phyloP scores from a whole-genome alignment of 2,329 filamentous ascomycete genomes.

The Davidsoniella australis region DNA sequence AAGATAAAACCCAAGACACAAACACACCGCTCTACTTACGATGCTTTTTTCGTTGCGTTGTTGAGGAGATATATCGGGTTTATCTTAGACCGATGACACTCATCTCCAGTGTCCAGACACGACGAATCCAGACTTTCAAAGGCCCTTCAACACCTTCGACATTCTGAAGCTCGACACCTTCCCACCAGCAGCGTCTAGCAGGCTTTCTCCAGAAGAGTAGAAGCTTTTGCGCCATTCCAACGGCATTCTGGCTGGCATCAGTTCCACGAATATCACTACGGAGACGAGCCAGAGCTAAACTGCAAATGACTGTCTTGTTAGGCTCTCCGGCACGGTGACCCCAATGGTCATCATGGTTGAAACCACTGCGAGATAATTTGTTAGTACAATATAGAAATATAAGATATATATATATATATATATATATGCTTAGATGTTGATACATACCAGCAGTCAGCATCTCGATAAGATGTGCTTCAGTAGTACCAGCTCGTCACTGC shows the following conservation, averaged over 20 bases:
- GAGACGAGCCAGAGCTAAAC: constrained; percentile 77
- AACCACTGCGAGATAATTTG: constrained; percentile 44
- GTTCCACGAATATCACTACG: constrained; percentile 81
- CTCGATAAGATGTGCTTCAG: constrained; percentile 95
- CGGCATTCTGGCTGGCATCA: constrained; percentile 56
- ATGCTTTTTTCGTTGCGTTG: too few relatives aligned
- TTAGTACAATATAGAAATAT: constrained; percentile 12
- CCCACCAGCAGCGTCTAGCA: constrained; percentile 95
- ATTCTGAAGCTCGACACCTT: constrained; percentile 78
- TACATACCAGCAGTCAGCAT: constrained; percentile 91
- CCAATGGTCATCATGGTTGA: constrained; percentile 91
- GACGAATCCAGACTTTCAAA: constrained; percentile 93
- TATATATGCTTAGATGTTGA: background rate
- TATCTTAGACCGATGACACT: constrained; percentile 53
- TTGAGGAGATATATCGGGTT: background rate
- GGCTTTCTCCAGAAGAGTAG: constrained; percentile 97
- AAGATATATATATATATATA: too few relatives aligned
- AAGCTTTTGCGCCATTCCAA: constrained; percentile 97
- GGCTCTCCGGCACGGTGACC: constrained; percentile 94
- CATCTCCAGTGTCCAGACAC: constrained; percentile 98
- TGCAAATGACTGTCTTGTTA: constrained; percentile 97
- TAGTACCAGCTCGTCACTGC: constrained; percentile 91
- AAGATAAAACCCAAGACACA: too few relatives aligned
- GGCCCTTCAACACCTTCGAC: constrained; percentile 83
- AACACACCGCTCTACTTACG: too few relatives aligned